Evolutionary conservation across 1,139 yeast genomes (phyloP).

Genomic region (Pichia sp.): DNA sequence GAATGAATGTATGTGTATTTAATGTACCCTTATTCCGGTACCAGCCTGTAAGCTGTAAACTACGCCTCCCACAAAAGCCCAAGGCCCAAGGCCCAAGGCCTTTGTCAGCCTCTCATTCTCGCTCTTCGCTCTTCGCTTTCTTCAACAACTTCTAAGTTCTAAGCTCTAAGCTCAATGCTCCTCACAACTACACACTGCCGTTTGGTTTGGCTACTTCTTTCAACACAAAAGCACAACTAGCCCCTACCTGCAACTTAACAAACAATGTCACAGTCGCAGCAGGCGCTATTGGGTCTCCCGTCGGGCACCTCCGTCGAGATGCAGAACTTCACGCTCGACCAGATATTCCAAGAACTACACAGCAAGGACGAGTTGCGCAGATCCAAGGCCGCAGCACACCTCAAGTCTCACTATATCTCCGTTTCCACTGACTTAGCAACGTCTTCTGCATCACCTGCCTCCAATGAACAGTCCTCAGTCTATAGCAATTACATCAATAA

Average conservation of each 20-base stretch:
- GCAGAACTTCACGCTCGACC: constrained; percentile 34
- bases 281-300: constrained; percentile 4
- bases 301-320: constrained; percentile 15
- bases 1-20: no score
- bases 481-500: constrained; percentile 85
- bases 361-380: constrained; percentile 38
- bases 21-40: no score
- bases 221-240: neutral
- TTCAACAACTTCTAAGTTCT: no score
- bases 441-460: no score
- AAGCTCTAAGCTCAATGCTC: no score
- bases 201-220: no score
- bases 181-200: neutral
- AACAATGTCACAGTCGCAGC: constrained; percentile 12
- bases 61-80: no score
- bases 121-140: no score
- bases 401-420: constrained; percentile 59
- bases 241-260: neutral
- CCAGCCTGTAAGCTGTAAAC: no score
- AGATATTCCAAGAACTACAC: constrained; percentile 47
- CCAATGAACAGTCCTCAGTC: constrained; percentile 72
- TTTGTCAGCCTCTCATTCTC: no score
- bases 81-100: no score
- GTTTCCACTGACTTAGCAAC: constrained; percentile 58
- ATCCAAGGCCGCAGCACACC: constrained; percentile 53